Evolutionary conservation across 208 protist genomes (phyloP), one percentile per base, ranked within the genome.

Genomic region (Strigomonas culicis): DNA sequence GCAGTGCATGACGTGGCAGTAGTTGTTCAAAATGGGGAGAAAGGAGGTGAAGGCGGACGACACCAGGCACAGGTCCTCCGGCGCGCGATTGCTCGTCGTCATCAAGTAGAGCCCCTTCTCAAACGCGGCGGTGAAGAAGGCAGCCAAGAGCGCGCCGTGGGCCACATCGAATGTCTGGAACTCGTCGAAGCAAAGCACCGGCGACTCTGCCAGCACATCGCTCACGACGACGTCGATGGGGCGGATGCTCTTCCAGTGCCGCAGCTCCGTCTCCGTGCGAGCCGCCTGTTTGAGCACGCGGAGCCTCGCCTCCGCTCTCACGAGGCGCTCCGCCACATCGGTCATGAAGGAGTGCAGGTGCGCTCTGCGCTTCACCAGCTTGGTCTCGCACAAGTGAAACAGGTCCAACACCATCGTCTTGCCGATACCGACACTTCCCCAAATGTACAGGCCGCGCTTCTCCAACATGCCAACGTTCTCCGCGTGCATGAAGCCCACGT

Each of bases 351-450:
- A 86, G 70, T 98, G 90, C 7, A 98, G 81, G 76, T 98, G 95
- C 4, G 88, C 80, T 41, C 94, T 84, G 11, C 90, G 84, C 70
- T 97, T 97, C 2, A 70, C 66, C 24, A 82, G 70, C 28, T 83
- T 82, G 17, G 77, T 82, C 25, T 77, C 73, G 51, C 88, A 92
- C 34, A 95, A 77, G 39, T 84, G 75, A 61, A 98, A 98, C 27
- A 98, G 75, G 65, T 98, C 95, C 66, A 98, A 90, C 31, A 98
- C 72, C 77, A 97, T 90, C 28, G 94, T 97, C 70, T 98, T 98
- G 28, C 95, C 95, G 56, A 96, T 95, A 4, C 95, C 95, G n/a
- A 98, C 93, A 66, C 87, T 80, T 24, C 95, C 95, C 78, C 87
- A 97, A 8, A 98, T 70, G 75, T 98, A 98, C 21, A 97, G 68